Base-by-base conservation (phyloP, 768 basidiomycete species). In the Xerocomellus amylosporus region DNA sequence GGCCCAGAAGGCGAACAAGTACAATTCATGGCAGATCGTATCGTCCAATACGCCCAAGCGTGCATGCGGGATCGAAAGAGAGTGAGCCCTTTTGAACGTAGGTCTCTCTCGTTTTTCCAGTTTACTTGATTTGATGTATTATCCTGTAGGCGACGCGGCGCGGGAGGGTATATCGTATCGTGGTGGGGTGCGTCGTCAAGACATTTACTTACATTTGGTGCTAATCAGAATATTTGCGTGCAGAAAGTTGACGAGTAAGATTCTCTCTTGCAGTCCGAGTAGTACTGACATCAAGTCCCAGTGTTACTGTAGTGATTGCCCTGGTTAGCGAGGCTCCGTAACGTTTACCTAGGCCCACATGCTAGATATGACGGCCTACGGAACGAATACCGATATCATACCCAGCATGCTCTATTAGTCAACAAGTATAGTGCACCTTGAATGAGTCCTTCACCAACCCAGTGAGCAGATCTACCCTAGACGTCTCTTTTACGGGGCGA, bases 221-320 rank as follows among this genome's bases (percentile, higher is more conserved):
- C 54, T 60, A 26, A 66, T 43, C 3, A 33, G 10, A 45, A 37
- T n/a, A 5, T 42, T 28, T 39, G 22, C 37, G 2, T 49, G 31
- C 49, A 91, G 89, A 91, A 92, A 83, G 67, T 84, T 44, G 89
- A 92, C 60, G 90, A 91, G 89, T 90, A 61, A 70, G 87, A 73
- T 6, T 19, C 24, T 20, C 43, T 49, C n/a, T 28, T 47, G 41
- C 24, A 13, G 47, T 52, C 9, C 15, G 47, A 40, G 20, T 24
- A 34, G 24, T 39, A 46, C 53, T 71, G 33, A 66, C 38, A 33
- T 52, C 24, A 14, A 38, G 22, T 19, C 54, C 43, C 53, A 90
- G 88, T 62, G 86, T 89, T 13, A 89, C 88, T 0, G 83, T 88
- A 17, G 71, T 88, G 28, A 82, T 87, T 38, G 82, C 80, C 15